Percentiles rank a stretch among this genome's conserved stretches.
These are phyloP conservation scores for Heimioporus retisporus DNA, from an alignment of 1,284 basidiomycete species.

Conservation along the genomic window DNA sequence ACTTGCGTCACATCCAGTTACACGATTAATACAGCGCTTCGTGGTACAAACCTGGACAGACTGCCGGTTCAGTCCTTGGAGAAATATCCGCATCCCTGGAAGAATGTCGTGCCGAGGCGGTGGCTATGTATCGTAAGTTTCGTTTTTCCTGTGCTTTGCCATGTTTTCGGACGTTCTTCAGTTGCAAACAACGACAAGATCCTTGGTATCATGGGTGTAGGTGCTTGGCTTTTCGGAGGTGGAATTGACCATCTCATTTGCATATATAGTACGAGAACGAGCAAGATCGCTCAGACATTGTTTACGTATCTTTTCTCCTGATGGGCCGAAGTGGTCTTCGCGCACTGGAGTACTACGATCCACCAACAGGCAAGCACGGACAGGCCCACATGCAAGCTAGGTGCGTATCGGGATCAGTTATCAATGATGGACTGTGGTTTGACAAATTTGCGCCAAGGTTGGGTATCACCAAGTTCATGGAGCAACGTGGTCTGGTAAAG, in stretches of 20 bases:
- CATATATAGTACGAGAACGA: constrained; percentile 72
- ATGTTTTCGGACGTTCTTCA: constrained; percentile 34
- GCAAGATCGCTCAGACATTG: constrained; percentile 79
- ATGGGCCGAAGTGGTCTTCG: constrained; percentile 88
- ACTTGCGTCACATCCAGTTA: background rate
- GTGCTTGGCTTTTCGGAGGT: constrained; percentile 28
- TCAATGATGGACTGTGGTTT: too few relatives aligned
- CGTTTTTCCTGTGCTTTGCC: background rate
- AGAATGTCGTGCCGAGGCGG: constrained; percentile 89
- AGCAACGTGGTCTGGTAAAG: constrained; percentile 74
- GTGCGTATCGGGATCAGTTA: constrained; percentile 44
- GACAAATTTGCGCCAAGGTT: constrained; percentile 54
- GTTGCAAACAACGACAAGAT: constrained; percentile 80
- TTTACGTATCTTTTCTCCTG: constrained; percentile 83
- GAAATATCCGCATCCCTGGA: constrained; percentile 90
- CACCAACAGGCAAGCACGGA: constrained; percentile 82
- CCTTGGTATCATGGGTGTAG: constrained; percentile 79
- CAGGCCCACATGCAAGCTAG: constrained; percentile 95
- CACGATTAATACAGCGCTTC: constrained; percentile 56
- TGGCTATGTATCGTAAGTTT: constrained; percentile 77
- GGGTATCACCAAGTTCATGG: constrained; percentile 84
- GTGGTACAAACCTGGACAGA: constrained; percentile 90
- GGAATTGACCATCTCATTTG: background rate
- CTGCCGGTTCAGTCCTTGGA: constrained; percentile 81
- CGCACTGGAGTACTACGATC: constrained; percentile 87